Evolutionary conservation across 345 rosid species (phyloP).

Genomic region (Hibiscus trionum): DNA sequence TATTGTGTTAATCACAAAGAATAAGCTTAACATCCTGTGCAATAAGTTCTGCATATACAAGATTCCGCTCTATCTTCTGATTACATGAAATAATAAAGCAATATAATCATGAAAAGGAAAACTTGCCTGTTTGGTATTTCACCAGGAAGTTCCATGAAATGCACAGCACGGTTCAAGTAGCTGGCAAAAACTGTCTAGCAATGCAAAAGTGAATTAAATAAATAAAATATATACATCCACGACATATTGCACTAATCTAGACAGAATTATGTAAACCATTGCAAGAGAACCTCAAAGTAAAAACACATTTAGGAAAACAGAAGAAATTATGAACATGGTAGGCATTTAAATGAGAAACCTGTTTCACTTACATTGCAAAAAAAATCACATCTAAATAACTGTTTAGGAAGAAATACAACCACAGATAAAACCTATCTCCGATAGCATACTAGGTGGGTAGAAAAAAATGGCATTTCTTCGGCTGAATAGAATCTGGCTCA

Average conservation of each 20-base stretch:
- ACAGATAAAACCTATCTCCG: not conserved
- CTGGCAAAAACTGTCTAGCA: conserved; percentile 79
- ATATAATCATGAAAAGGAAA: not conserved
- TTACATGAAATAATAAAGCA: not conserved
- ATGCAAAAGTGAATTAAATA: conserved; percentile 1
- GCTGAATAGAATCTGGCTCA: conserved; percentile 1
- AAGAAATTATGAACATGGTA: not conserved
- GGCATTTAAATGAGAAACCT: not conserved
- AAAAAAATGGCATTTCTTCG: not conserved
- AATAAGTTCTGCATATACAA: not conserved
- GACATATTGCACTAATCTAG: not conserved
- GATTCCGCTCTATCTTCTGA: not conserved
- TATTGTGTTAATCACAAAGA: not conserved
- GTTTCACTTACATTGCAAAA: conserved; percentile 2
- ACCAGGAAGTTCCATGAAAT: conserved; percentile 99
- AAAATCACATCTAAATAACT: not conserved
- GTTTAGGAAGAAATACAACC: not conserved
- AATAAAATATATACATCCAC: not conserved
- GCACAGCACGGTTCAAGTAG: conserved; percentile 89
- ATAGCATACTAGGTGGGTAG: not conserved
- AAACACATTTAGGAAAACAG: conserved; percentile 5
- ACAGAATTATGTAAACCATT: not conserved
- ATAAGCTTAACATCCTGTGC: not conserved
- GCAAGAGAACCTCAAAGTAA: conserved; percentile 6
- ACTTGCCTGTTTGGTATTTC: conserved; percentile 95